These are phyloP conservation scores for Tulasnella sp. DNA, from an alignment of 768 basidiomycete species.

Conservation along the genomic window DNA sequence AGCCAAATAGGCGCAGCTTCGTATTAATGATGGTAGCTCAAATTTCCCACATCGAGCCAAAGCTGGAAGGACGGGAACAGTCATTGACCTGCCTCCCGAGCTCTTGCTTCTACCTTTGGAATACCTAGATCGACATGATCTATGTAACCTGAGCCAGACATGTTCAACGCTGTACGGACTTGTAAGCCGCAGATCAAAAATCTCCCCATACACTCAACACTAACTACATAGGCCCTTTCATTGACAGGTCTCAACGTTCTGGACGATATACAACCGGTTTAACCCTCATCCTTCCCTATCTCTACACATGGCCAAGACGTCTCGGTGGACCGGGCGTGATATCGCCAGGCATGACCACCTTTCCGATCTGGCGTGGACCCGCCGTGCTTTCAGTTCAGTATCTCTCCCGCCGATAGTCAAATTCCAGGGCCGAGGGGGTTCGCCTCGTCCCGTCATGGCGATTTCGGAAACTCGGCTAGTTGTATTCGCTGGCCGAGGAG, in stretches of 20 bases:
- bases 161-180: too few species aligned
- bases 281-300: slow-evolving; percentile 1
- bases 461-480: not conserved
- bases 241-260: not conserved
- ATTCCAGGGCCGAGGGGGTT: not conserved
- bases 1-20: too few species aligned
- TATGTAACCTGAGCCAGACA: too few species aligned
- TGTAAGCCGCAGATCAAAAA: too few species aligned
- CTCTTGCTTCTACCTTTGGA: too few species aligned
- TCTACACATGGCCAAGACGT: not conserved
- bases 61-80: too few species aligned
- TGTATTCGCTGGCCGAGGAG: not conserved
- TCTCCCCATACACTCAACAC: too few species aligned
- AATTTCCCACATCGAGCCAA: too few species aligned
- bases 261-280: not conserved
- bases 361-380: not conserved
- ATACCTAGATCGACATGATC: too few species aligned
- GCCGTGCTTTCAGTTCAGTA: not conserved
- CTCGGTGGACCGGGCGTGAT: not conserved
- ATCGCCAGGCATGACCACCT: not conserved
- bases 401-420: not conserved
- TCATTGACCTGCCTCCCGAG: too few species aligned
- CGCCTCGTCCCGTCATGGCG: slow-evolving; percentile 1
- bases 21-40: too few species aligned
- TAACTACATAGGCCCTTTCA: too few species aligned